Percentiles rank a stretch among this genome's conserved stretches.
phyloP scores from a whole-genome alignment of 202 grass and related monocot species.

The Brachypodium distachyon region DNA sequence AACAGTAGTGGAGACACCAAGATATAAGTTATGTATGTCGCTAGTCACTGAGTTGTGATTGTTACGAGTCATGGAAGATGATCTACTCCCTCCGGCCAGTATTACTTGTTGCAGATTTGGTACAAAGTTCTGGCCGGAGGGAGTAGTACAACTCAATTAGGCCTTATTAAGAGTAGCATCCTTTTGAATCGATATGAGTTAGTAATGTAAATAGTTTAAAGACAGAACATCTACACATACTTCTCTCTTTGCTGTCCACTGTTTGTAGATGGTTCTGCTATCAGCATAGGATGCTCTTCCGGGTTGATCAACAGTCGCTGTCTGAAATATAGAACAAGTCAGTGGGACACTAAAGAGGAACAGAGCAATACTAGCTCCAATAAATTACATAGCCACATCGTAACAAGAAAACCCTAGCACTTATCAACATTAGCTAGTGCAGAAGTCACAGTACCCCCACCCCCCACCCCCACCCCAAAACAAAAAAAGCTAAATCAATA shows the following conservation, averaged over 20 bases:
- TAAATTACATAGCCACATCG: neutral
- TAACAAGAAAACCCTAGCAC: neutral
- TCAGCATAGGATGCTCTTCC: constrained; percentile 95
- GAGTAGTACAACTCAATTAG: neutral
- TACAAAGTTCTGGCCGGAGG: no score
- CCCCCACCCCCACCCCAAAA: no score
- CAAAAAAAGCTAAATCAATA: constrained; percentile 3
- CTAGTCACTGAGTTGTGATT: no score
- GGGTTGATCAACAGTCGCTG: constrained; percentile 88
- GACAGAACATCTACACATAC: constrained; percentile 35
- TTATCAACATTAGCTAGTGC: neutral
- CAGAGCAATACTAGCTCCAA: neutral
- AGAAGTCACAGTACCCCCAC: neutral
- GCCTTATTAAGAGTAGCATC: neutral
- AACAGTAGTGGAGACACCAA: no score
- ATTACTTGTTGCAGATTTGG: no score
- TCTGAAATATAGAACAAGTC: constrained; percentile 35
- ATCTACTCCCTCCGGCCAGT: no score
- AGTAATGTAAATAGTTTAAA: neutral
- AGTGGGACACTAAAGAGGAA: neutral
- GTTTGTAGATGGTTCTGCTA: constrained; percentile 89
- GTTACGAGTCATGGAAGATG: no score
- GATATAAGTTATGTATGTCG: no score
- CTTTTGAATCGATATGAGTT: neutral
- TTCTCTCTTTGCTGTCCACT: constrained; percentile 89